Percentiles rank a stretch among this genome's conserved stretches.
phyloP scores from a whole-genome alignment of 345 rosid species.

The Rhodamnia argentea region DNA sequence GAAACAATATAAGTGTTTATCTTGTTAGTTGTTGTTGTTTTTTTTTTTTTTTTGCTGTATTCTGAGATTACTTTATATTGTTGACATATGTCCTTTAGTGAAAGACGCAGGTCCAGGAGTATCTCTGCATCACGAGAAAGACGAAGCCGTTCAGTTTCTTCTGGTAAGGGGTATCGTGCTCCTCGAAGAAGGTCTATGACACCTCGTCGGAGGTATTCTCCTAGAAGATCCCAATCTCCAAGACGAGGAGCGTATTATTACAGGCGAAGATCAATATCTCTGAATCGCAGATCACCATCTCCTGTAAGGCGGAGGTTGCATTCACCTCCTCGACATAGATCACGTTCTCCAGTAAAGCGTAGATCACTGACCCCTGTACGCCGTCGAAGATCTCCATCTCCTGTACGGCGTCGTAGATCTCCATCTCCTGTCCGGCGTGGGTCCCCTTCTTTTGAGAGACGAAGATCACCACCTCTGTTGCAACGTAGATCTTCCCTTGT shows the following conservation, averaged over 20 bases:
- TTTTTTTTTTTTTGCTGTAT: not conserved
- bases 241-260: slow-evolving; percentile 13
- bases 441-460: slow-evolving; percentile 22
- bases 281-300: slow-evolving; percentile 27
- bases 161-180: slow-evolving; percentile 18
- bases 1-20: not conserved
- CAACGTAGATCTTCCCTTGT: slow-evolving; percentile 20
- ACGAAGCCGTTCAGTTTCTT: slow-evolving; percentile 23
- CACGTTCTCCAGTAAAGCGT: slow-evolving; percentile 17
- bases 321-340: slow-evolving; percentile 26
- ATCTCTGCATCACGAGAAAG: slow-evolving; percentile 49
- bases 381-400: slow-evolving; percentile 6
- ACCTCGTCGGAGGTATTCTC: slow-evolving; percentile 32
- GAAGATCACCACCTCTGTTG: slow-evolving; percentile 31
- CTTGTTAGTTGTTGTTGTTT: not conserved
- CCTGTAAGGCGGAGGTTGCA: slow-evolving; percentile 23
- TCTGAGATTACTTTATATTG: not conserved
- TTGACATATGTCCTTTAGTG: slow-evolving; percentile 7
- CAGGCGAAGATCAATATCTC: slow-evolving; percentile 28
- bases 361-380: slow-evolving; percentile 3
- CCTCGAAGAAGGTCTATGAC: slow-evolving; percentile 32
- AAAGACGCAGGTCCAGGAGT: slow-evolving; percentile 49
- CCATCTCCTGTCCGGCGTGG: slow-evolving; percentile 22
- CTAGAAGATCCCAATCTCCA: slow-evolving; percentile 33
- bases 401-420: slow-evolving; percentile 27